These are phyloP conservation scores for Leishmania martiniquensis DNA, from an alignment of 208 protist genomes.

Conservation along the genomic window DNA sequence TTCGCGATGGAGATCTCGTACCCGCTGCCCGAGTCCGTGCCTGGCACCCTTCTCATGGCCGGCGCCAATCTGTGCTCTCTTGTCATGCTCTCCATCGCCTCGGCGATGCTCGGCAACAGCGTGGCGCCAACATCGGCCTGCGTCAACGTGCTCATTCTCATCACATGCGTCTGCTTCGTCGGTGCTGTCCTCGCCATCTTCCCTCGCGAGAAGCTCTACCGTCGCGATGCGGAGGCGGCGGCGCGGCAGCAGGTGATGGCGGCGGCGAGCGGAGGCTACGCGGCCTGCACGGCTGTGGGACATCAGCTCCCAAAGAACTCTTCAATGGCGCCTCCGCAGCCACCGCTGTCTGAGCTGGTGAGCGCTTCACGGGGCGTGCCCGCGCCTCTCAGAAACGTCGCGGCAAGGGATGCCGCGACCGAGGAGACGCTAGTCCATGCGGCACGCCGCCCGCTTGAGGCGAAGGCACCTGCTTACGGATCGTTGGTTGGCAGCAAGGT, in stretches of 20 bases:
- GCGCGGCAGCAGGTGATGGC: conserved; percentile 9
- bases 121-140: conserved; percentile 27
- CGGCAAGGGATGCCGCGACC: background rate
- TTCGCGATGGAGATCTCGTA: conserved; percentile 79
- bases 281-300: background rate
- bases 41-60: conserved; percentile 69
- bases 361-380: background rate
- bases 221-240: conserved; percentile 42
- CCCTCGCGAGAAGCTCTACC: conserved; percentile 56
- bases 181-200: conserved; percentile 50
- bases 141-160: conserved; percentile 57
- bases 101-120: conserved; percentile 57
- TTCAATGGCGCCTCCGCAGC: background rate
- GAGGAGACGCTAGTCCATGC: background rate
- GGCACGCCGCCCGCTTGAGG: background rate
- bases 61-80: conserved; percentile 67
- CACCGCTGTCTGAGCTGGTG: background rate
- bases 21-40: conserved; percentile 63
- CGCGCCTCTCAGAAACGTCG: background rate
- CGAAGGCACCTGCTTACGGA: background rate
- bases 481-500: background rate
- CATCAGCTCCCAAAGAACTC: background rate
- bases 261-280: conserved; percentile 1
- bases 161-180: conserved; percentile 44
- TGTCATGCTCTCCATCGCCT: conserved; percentile 55